These are phyloP conservation scores for Skeletonema tropicum DNA, from an alignment of 108 stramenopile genomes.

Conservation along the genomic window DNA sequence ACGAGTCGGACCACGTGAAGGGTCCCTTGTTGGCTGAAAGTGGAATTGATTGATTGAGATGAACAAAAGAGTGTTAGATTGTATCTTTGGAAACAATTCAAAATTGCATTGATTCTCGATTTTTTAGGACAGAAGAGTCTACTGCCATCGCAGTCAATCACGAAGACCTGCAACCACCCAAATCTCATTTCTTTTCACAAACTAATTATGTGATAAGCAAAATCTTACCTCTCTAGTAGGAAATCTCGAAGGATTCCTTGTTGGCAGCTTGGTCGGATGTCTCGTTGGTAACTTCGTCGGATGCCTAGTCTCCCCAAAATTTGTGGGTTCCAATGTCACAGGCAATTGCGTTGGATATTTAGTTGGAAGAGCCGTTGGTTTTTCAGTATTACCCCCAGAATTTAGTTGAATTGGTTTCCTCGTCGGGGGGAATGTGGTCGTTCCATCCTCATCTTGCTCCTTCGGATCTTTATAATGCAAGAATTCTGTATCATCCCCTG, in stretches of 20 bases:
- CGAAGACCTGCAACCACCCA: neutral
- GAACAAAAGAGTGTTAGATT: neutral
- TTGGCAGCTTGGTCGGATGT: conserved; percentile 20
- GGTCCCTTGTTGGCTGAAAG: conserved; percentile 1
- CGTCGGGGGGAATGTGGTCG: conserved; percentile 41
- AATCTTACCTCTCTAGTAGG: conserved; percentile 17
- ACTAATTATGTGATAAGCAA: neutral
- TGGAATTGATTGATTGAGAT: neutral
- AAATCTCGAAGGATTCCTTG: conserved; percentile 8
- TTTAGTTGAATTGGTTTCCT: conserved; percentile 4
- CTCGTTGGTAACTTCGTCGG: conserved; percentile 1
- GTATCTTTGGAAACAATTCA: neutral
- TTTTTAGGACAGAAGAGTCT: neutral
- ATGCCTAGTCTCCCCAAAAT: too few species aligned
- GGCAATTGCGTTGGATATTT: conserved; percentile 2
- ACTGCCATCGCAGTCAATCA: neutral
- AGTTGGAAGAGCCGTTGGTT: conserved; percentile 13
- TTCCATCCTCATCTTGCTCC: conserved; percentile 35
- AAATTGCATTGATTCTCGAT: neutral
- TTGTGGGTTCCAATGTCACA: neutral
- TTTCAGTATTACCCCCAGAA: conserved; percentile 1
- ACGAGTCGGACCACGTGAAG: conserved; percentile 5
- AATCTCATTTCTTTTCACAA: neutral
- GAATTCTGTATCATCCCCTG: conserved; percentile 29
- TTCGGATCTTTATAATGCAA: conserved; percentile 38